These are phyloP conservation scores for Neocucurbitaria cava DNA, from an alignment of 2,329 filamentous ascomycete genomes.

Conservation along the genomic window DNA sequence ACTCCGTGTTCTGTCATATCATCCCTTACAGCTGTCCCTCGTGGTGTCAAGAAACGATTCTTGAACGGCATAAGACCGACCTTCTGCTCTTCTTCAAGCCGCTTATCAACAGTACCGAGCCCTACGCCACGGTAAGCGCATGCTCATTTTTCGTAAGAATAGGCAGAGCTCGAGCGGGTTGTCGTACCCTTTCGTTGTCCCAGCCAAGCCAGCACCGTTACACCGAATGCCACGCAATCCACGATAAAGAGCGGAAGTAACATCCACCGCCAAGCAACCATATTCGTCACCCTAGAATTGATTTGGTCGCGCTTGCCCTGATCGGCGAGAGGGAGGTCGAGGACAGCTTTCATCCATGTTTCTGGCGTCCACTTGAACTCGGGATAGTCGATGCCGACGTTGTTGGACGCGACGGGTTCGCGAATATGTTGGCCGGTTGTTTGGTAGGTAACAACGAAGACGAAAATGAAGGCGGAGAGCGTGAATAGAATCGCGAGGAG, in stretches of 20 bases:
- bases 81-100: not conserved
- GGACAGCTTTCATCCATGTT: conserved; percentile 42
- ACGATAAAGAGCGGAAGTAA: conserved; percentile 37
- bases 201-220: conserved; percentile 24
- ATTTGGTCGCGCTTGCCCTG: conserved; percentile 23
- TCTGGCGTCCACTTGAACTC: conserved; percentile 41
- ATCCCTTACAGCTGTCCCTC: not conserved
- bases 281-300: conserved; percentile 27
- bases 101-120: not conserved
- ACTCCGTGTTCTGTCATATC: not conserved
- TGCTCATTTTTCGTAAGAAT: conserved; percentile 23
- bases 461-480: conserved; percentile 39
- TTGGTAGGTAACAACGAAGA: conserved; percentile 39
- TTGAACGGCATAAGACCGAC: not conserved
- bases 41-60: not conserved
- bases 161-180: conserved; percentile 7
- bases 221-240: conserved; percentile 27
- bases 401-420: conserved; percentile 25
- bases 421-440: conserved; percentile 35
- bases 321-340: conserved; percentile 35
- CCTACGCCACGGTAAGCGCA: not conserved
- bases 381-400: conserved; percentile 27
- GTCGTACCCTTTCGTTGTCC: conserved; percentile 27
- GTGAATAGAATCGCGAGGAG: conserved; percentile 37
- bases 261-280: conserved; percentile 45